Evolutionary conservation across 2,329 filamentous ascomycete genomes (phyloP), one percentile per base, ranked within the genome.

Genomic region (Colletotrichum phormii): DNA sequence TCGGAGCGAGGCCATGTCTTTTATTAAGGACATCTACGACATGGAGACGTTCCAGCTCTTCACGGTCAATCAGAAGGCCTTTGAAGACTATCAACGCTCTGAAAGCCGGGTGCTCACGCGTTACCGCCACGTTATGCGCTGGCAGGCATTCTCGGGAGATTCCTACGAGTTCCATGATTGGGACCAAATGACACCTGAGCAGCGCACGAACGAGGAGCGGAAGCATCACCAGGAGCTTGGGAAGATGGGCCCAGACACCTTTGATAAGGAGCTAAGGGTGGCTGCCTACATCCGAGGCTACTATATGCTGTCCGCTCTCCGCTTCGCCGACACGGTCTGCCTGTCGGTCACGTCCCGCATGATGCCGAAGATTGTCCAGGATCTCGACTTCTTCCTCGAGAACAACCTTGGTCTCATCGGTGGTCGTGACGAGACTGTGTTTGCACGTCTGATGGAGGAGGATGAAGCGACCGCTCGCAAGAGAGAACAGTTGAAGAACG

Each of bases 231-330:
- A 78, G 7, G 85, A 90, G 31, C 74, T 84, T 7, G 76, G 79
- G 13, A 87, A 86, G 31, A 82, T 94, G 12, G 87, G 86, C 0
- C 79, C 83, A 0, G 93, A 95, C 76, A 84, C 85, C 0, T 94
- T 90, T 75, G 78, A 84, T 1, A 80, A 82, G 0, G 92, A 94
- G 77, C 80, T 95, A 0, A 84, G 87, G 9, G 89, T 93, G 0
- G 88, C 93, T 0, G 86, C 90, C 0, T 90, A 90, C 4, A 86
- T 94, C 57, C 85, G 91, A 0, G 92, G 89, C 0, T 95, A 95
- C 79, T 95, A 95, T 77, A 86, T 89, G 59, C 88, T 92, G 5
- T 92, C 93, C 0, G 88, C 90, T 0, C 82, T 86, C 42, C 88
- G 92, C 1, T 93, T 94, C 76, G 85, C 90, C 0, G 92, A 95